Conservation (phyloP, 768 basidiomycete species). For the Cyclocybe aegerita region DNA sequence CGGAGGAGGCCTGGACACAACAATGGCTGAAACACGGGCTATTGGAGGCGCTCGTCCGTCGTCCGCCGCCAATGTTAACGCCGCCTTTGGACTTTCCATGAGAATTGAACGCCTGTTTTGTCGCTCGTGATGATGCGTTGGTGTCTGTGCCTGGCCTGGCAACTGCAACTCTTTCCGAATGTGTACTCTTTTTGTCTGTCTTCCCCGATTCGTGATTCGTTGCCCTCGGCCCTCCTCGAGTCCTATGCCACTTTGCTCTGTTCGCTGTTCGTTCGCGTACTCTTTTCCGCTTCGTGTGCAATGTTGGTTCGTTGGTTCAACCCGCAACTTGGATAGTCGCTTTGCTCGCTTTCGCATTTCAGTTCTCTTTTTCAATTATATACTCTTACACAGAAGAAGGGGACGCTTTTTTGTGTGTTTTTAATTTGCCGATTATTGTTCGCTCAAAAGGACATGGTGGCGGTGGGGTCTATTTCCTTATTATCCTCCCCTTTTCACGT, state of each 20-base stretch:
- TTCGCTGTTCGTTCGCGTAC: too few relatives aligned
- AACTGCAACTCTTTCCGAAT: neutral
- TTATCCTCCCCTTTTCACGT: slow-evolving; percentile 10
- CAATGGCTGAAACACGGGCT: neutral
- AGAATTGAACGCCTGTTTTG: neutral
- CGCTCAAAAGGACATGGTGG: too few relatives aligned
- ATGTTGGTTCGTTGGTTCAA: too few relatives aligned
- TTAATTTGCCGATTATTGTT: too few relatives aligned
- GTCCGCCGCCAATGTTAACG: neutral
- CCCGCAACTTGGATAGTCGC: too few relatives aligned
- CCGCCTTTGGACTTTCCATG: neutral
- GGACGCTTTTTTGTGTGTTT: too few relatives aligned
- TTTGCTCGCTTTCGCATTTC: too few relatives aligned
- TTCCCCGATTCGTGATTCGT: slow-evolving; percentile 1
- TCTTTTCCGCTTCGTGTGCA: too few relatives aligned
- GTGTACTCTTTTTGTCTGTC: neutral
- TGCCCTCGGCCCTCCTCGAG: neutral
- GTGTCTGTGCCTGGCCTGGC: neutral
- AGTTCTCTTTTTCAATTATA: too few relatives aligned
- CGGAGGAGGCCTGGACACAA: neutral
- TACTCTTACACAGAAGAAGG: too few relatives aligned
- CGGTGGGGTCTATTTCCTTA: neutral
- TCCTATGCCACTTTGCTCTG: too few relatives aligned
- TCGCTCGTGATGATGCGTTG: slow-evolving; percentile 3
- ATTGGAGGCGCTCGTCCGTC: too few relatives aligned